Base-by-base conservation (phyloP, 495 filamentous ascomycete genomes). In the Trichoderma reesei region DNA sequence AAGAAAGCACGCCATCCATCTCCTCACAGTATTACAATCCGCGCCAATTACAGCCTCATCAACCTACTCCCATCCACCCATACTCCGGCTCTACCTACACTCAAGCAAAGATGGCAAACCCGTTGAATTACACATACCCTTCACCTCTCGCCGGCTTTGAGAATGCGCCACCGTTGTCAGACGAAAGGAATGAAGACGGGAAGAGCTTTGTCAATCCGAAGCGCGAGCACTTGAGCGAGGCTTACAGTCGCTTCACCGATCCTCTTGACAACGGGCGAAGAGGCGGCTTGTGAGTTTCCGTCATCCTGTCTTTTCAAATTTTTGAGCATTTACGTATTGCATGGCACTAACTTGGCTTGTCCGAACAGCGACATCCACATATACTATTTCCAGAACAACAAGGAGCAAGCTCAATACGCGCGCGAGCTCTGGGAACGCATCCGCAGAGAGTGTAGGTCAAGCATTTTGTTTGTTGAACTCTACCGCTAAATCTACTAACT, bases 351-450 rank as follows among this genome's bases (percentile, higher is more conserved):
- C 36, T 9, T 41, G 3, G 26, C 26, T 26, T 48, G 39, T 7
- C 8, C 20, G 10, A 20, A 1, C 20, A 83, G 81, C 68, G 91
- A 96, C 72, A 74, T 92, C 6, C 91, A 96, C 74, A 86, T 96
- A 68, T 95, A 94, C 74, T 87, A 88, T 70, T 85, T 83, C 67
- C 83, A 90, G 75, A 80, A 74, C 60, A 88, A 88, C 67, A 74
- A 79, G 0, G 74, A 78, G 20, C 88, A 95, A 72, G 68, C 73
- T 1, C 73, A 77, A 33, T 92, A 86, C 69, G 91, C 90, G 1
- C 78, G 75, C 16, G 85, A 88, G 31, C 80, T 96, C 0, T 88
- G 86, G 80, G 85, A 93, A 67, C 79, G 91, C 48, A 90, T 96
- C 67, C 76, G 90, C 31, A 82, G 84, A 33, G 90, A 96, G 76